Evolutionary conservation across 495 filamentous ascomycete species (phyloP).

Genomic region (Thozetella sp.): DNA sequence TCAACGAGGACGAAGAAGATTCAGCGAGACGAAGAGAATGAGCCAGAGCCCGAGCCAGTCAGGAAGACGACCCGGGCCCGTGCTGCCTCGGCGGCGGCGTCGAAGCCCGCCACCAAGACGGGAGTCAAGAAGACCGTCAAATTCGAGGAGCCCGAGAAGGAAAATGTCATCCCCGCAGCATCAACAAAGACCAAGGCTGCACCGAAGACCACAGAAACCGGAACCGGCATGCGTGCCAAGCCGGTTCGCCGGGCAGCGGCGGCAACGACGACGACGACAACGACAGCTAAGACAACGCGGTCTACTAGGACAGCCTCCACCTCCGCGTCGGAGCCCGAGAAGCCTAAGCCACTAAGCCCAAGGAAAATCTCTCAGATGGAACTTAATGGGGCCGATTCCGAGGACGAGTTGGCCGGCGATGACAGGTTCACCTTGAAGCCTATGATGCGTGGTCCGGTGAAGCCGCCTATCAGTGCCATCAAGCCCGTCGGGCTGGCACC

Average conservation of each 20-base stretch:
- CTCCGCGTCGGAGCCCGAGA: conserved; percentile 9
- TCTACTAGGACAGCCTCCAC: conserved; percentile 8
- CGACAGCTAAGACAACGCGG: conserved; percentile 12
- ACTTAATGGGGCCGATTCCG: conserved; percentile 41
- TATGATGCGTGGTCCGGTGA: conserved; percentile 48
- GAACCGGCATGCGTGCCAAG: conserved; percentile 42
- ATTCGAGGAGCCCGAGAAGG: conserved; percentile 60
- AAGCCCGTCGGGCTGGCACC: conserved; percentile 20
- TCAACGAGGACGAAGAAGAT: conserved; percentile 35
- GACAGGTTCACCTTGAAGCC: conserved; percentile 50
- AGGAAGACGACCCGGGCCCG: conserved; percentile 42
- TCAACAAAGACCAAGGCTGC: conserved; percentile 25
- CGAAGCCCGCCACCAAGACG: conserved; percentile 33
- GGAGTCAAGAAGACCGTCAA: conserved; percentile 54
- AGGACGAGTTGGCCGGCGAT: conserved; percentile 54
- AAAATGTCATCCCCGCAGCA: conserved; percentile 43
- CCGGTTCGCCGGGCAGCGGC: conserved; percentile 34
- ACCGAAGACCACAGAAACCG: conserved; percentile 20
- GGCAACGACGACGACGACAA: not conserved
- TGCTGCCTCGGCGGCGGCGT: conserved; percentile 21
- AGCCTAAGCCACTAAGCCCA: conserved; percentile 46
- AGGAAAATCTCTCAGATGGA: conserved; percentile 58
- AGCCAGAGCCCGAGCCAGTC: conserved; percentile 19
- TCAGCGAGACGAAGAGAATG: conserved; percentile 14
- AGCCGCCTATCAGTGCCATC: conserved; percentile 29